Percentiles rank a stretch among this genome's conserved stretches.
Conservation (phyloP, 1,284 basidiomycete genomes). For the Mycena citricolor region DNA sequence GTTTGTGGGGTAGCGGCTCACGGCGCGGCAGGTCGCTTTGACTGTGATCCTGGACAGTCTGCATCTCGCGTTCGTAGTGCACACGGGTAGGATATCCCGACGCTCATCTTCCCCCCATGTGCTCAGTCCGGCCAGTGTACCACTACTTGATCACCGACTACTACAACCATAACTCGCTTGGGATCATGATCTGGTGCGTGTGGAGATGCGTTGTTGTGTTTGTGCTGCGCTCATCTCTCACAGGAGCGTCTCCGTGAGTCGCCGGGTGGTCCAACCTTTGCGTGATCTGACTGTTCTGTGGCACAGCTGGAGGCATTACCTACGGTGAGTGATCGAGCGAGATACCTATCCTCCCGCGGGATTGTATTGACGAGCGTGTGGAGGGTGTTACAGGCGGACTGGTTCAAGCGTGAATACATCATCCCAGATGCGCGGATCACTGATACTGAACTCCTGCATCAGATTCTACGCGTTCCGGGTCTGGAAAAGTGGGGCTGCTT, state of each 20-base stretch:
- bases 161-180: slow-evolving; percentile 22
- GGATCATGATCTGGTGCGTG: slow-evolving; percentile 22
- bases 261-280: too few species aligned
- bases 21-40: slow-evolving; percentile 29
- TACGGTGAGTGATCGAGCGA: slow-evolving; percentile 16
- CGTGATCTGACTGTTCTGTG: background rate
- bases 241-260: slow-evolving; percentile 17
- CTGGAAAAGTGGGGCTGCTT: slow-evolving; percentile 10
- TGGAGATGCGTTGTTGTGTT: too few species aligned
- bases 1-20: background rate
- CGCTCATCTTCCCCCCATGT: background rate
- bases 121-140: slow-evolving; percentile 31
- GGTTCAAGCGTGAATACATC: slow-evolving; percentile 18
- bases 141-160: slow-evolving; percentile 39
- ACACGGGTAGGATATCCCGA: slow-evolving; percentile 35
- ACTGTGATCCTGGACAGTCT: slow-evolving; percentile 36
- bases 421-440: background rate
- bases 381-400: slow-evolving; percentile 21
- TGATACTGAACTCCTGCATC: background rate
- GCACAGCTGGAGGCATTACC: slow-evolving; percentile 21
- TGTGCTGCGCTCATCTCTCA: too few species aligned
- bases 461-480: slow-evolving; percentile 20
- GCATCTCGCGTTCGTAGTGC: slow-evolving; percentile 37
- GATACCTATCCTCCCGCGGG: too few species aligned
- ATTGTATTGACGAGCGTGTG: too few species aligned